Percentiles rank a stretch among this genome's conserved stretches.
Evolutionary conservation across 805 yeast genomes (phyloP).

Genomic region (Zygosaccharomyces gambellarensis): DNA sequence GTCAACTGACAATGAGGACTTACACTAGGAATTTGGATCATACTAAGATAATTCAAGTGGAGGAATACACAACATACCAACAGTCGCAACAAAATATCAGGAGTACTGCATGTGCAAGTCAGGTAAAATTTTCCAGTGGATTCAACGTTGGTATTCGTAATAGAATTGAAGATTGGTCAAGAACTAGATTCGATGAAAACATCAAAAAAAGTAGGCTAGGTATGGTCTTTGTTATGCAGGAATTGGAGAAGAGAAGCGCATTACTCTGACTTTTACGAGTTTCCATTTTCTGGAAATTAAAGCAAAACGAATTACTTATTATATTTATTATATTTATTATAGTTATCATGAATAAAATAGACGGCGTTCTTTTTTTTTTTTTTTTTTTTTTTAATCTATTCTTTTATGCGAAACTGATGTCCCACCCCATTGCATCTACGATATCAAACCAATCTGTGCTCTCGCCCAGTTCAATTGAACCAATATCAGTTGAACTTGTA

Average conservation of each 20-base stretch:
- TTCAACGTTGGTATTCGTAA: conserved; percentile 54
- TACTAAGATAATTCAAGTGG: conserved; percentile 67
- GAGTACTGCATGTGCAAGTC: conserved; percentile 46
- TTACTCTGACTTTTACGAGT: not conserved
- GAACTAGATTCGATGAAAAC: conserved; percentile 61
- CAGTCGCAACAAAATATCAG: conserved; percentile 29
- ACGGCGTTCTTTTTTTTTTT: not conserved
- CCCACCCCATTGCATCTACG: conserved; percentile 67
- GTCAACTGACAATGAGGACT: conserved; percentile 48
- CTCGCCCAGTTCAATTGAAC: conserved; percentile 39
- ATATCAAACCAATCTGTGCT: conserved; percentile 61
- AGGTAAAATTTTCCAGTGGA: conserved; percentile 68
- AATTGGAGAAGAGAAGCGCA: conserved; percentile 38
- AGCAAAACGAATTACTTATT: not conserved
- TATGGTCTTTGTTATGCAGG: conserved; percentile 71
- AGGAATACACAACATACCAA: conserved; percentile 63
- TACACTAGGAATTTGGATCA: conserved; percentile 85
- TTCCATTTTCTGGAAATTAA: not conserved
- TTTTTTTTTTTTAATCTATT: not conserved
- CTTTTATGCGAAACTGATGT: conserved; percentile 45
- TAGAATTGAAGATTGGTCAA: conserved; percentile 80
- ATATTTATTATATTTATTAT: not conserved
- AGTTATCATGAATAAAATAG: not conserved
- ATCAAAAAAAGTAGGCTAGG: conserved; percentile 64
- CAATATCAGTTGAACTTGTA: conserved; percentile 33